Evolutionary conservation across 1,139 yeast genomes (phyloP).

Genomic region (Yamadazyma atlantica): DNA sequence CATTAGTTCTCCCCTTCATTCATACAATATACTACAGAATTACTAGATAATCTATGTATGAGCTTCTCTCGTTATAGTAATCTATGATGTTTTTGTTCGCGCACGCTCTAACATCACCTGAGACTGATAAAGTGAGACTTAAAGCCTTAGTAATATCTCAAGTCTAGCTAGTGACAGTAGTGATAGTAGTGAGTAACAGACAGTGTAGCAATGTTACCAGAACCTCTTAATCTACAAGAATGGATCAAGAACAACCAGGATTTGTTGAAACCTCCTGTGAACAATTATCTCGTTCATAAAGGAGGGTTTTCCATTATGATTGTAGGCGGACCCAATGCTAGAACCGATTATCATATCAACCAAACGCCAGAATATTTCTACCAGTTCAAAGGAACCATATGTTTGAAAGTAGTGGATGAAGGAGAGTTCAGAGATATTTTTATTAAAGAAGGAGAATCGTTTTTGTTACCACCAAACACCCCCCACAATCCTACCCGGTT

Average conservation of each 20-base stretch:
- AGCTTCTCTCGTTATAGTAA: too few species aligned
- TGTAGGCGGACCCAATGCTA: conserved; percentile 93
- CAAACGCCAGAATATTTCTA: conserved; percentile 95
- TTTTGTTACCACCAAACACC: conserved; percentile 75
- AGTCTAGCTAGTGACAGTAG: too few species aligned
- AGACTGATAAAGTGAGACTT: too few species aligned
- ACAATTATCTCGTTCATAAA: conserved; percentile 83
- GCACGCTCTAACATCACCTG: too few species aligned
- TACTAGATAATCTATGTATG: too few species aligned
- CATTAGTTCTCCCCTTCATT: conserved; percentile 45
- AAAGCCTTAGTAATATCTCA: neutral
- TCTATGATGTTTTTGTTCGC: too few species aligned
- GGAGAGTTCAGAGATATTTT: conserved; percentile 73
- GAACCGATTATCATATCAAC: conserved; percentile 91
- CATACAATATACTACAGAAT: too few species aligned
- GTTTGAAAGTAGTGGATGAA: conserved; percentile 76
- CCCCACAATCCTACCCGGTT: conserved; percentile 93
- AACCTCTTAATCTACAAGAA: conserved; percentile 71
- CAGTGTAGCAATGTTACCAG: conserved; percentile 50
- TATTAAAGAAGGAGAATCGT: conserved; percentile 85
- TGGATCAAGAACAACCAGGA: conserved; percentile 81
- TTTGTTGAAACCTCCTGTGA: conserved; percentile 86
- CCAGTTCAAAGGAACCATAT: conserved; percentile 84
- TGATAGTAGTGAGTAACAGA: too few species aligned
- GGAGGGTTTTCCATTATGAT: conserved; percentile 94